These are phyloP conservation scores for Pythium aquatile DNA, from an alignment of 352 stramenopile species.

Conservation along the genomic window DNA sequence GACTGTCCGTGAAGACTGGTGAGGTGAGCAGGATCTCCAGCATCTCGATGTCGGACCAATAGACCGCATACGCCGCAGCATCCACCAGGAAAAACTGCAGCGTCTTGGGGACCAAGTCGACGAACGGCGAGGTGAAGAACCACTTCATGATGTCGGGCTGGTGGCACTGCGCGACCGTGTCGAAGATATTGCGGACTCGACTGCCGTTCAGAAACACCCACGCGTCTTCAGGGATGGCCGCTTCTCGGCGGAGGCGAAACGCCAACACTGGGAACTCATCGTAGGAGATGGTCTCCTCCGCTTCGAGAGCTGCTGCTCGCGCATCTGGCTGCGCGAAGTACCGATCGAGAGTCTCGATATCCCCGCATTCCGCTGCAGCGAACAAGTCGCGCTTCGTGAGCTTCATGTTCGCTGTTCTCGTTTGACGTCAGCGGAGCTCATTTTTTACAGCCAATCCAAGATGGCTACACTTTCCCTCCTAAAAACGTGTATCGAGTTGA, in stretches of 20 bases:
- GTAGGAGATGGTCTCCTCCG: neutral
- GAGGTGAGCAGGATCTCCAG: slow-evolving; percentile 13
- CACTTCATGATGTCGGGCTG: neutral
- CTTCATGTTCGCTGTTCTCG: neutral
- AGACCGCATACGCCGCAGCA: neutral
- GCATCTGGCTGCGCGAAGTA: slow-evolving; percentile 9
- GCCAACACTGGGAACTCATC: neutral
- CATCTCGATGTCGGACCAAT: neutral
- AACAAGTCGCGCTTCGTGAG: slow-evolving; percentile 1
- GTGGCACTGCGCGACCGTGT: neutral
- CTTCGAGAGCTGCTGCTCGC: neutral
- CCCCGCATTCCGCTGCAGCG: slow-evolving; percentile 8
- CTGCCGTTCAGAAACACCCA: slow-evolving; percentile 2
- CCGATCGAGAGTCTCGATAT: slow-evolving; percentile 7
- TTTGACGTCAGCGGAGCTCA: neutral
- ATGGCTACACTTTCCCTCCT: too few relatives aligned
- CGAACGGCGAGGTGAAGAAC: neutral
- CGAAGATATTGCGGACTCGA: neutral
- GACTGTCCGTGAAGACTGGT: too few relatives aligned
- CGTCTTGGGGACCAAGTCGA: neutral
- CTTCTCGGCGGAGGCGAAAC: too few relatives aligned
- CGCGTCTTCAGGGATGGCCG: neutral
- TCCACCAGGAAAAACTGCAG: neutral
- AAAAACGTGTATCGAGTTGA: too few relatives aligned
- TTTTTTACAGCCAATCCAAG: neutral